Conservation (phyloP, 495 filamentous ascomycete genomes). For the Hypoxylon lienhwacheense region DNA sequence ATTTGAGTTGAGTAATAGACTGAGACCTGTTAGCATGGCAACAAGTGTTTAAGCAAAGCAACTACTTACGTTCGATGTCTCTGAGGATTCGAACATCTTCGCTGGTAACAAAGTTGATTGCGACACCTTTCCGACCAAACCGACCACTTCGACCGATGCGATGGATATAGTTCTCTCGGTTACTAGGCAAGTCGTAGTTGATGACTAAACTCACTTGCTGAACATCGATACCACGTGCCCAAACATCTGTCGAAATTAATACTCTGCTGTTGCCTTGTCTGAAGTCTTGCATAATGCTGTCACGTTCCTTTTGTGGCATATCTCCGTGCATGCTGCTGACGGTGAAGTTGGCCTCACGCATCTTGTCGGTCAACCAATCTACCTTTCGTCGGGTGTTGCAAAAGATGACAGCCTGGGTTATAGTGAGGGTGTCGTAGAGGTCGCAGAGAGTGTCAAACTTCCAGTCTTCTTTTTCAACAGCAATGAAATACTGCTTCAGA, state of each 20-base stretch:
- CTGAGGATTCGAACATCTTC: constrained; percentile 97
- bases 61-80: constrained; percentile 80
- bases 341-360: constrained; percentile 96
- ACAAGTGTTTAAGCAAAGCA: neutral
- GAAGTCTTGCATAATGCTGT: constrained; percentile 99
- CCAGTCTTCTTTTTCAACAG: constrained; percentile 99
- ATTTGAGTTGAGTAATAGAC: constrained; percentile 98
- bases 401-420: constrained; percentile 99
- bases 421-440: constrained; percentile 98
- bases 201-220: constrained; percentile 99
- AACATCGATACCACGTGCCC: constrained; percentile 98
- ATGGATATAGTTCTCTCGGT: constrained; percentile 99
- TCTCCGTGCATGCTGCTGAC: constrained; percentile 99
- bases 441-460: constrained; percentile 99
- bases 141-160: constrained; percentile 93
- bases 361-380: constrained; percentile 99
- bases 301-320: constrained; percentile 96
- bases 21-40: constrained; percentile 44
- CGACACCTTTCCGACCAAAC: constrained; percentile 97
- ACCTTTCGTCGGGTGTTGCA: constrained; percentile 99
- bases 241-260: constrained; percentile 96
- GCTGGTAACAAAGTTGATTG: constrained; percentile 98
- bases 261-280: constrained; percentile 93
- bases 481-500: constrained; percentile 99
- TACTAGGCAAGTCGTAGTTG: constrained; percentile 97